Evolutionary conservation across 1,284 basidiomycete genomes (phyloP).

Genomic region (Malassezia vespertilionis): DNA sequence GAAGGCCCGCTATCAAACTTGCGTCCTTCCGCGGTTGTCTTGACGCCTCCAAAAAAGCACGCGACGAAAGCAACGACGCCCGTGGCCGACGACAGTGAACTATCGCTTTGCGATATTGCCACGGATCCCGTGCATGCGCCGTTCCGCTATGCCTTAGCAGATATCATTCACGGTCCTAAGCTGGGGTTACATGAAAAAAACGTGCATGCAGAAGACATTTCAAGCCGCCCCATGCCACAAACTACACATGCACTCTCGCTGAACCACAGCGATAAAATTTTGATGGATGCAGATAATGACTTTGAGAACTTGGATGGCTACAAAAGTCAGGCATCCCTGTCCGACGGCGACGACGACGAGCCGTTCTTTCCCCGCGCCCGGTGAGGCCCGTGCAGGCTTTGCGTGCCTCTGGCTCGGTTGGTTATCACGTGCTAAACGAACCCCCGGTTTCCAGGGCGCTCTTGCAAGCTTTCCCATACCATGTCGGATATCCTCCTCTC

Average conservation of each 20-base stretch:
- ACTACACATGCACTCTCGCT: conserved; percentile 2
- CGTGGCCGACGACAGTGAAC: conserved; percentile 20
- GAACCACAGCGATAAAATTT: conserved; percentile 5
- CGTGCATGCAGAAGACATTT: no score
- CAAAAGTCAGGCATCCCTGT: conserved; percentile 31
- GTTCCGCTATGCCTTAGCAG: no score
- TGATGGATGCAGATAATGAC: conserved; percentile 15
- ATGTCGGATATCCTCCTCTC: no score
- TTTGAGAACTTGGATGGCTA: conserved; percentile 29
- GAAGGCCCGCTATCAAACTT: conserved; percentile 93
- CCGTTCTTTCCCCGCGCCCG: no score
- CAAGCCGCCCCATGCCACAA: neutral
- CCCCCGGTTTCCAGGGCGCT: no score
- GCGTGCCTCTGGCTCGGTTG: no score
- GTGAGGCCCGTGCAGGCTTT: no score
- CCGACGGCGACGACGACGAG: conserved; percentile 23
- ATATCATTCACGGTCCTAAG: no score
- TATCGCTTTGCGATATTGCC: conserved; percentile 6
- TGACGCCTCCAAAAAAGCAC: conserved; percentile 58
- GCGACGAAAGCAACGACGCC: conserved; percentile 55
- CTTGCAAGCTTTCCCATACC: no score
- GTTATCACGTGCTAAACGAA: no score
- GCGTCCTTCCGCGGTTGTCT: conserved; percentile 96
- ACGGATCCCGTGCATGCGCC: conserved; percentile 7
- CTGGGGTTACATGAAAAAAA: no score